A percentile compares a stretch with the other conserved stretches of the same genome.
Evolutionary conservation across 2,329 filamentous ascomycete species (phyloP).

Genomic region (Fusarium xyrophilum): DNA sequence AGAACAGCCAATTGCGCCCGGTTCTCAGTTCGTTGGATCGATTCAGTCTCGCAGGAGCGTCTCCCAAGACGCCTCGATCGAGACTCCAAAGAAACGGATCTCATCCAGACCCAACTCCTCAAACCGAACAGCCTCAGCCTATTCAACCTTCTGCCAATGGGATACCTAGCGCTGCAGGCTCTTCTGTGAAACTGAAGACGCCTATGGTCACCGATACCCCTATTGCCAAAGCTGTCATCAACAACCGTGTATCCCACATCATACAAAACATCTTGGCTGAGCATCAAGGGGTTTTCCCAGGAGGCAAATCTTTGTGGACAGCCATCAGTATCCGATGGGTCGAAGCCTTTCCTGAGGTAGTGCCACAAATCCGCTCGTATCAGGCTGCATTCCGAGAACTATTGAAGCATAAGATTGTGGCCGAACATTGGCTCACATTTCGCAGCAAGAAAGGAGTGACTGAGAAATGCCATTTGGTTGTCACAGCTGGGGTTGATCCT

Average conservation of each 20-base stretch:
- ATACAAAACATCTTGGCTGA: conserved; percentile 43
- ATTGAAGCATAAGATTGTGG: conserved; percentile 45
- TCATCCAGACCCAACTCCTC: background rate
- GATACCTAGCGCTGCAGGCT: background rate
- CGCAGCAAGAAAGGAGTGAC: conserved; percentile 51
- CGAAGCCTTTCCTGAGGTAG: conserved; percentile 49
- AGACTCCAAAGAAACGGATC: conserved; percentile 11
- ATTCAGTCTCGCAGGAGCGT: conserved; percentile 9
- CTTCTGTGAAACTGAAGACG: conserved; percentile 2
- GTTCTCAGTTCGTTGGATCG: conserved; percentile 27
- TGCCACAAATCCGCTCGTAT: conserved; percentile 51
- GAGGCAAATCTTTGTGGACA: conserved; percentile 58
- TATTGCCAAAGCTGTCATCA: conserved; percentile 21
- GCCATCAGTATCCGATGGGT: conserved; percentile 56
- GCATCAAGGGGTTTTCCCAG: conserved; percentile 57
- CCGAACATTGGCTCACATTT: conserved; percentile 55
- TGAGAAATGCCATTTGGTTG: conserved; percentile 54
- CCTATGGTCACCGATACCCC: conserved; percentile 22
- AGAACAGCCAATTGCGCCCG: conserved; percentile 32
- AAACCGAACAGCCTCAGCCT: background rate
- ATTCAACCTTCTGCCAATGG: background rate
- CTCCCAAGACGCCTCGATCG: conserved; percentile 18
- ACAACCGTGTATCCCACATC: conserved; percentile 36
- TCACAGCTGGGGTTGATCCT: conserved; percentile 52
- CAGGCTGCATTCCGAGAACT: conserved; percentile 50